Evolutionary conservation across 257 asterid genomes (phyloP).

Genomic region (Ligustrum vulgare): DNA sequence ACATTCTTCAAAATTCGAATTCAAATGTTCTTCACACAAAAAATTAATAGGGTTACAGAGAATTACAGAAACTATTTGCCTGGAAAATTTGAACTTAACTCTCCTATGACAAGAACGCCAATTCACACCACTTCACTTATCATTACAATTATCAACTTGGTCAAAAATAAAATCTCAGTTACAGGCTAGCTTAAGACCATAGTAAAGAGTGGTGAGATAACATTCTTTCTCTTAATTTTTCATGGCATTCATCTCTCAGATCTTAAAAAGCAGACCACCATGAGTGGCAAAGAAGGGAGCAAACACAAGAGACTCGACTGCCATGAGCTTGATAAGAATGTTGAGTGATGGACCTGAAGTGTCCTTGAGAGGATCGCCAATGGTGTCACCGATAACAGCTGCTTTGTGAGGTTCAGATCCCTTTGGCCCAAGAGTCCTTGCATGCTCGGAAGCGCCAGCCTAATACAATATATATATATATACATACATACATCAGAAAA

Average conservation of each 20-base stretch:
- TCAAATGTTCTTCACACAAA: neutral
- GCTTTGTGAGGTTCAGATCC: constrained; percentile 81
- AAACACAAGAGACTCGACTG: constrained; percentile 69
- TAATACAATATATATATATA: constrained; percentile 2
- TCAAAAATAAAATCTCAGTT: neutral
- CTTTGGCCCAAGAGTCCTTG: constrained; percentile 60
- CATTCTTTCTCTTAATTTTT: neutral
- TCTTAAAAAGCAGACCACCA: constrained; percentile 59
- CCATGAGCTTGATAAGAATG: constrained; percentile 77
- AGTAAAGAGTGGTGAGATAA: neutral
- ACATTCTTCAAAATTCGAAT: neutral
- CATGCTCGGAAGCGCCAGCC: constrained; percentile 71
- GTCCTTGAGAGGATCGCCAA: constrained; percentile 67
- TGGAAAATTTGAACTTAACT: neutral
- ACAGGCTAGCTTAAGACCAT: neutral
- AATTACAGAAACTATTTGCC: neutral
- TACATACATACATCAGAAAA: neutral
- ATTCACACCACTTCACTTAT: neutral
- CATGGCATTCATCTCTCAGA: neutral
- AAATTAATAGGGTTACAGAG: neutral
- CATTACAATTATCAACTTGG: neutral
- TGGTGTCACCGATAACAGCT: constrained; percentile 76
- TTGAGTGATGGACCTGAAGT: constrained; percentile 70
- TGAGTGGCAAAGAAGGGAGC: constrained; percentile 75
- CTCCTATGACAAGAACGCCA: neutral